Percentiles rank a stretch among this genome's conserved stretches.
These are phyloP conservation scores for Phytophthora ohioensis DNA, from an alignment of 352 stramenopile genomes.

Conservation along the genomic window DNA sequence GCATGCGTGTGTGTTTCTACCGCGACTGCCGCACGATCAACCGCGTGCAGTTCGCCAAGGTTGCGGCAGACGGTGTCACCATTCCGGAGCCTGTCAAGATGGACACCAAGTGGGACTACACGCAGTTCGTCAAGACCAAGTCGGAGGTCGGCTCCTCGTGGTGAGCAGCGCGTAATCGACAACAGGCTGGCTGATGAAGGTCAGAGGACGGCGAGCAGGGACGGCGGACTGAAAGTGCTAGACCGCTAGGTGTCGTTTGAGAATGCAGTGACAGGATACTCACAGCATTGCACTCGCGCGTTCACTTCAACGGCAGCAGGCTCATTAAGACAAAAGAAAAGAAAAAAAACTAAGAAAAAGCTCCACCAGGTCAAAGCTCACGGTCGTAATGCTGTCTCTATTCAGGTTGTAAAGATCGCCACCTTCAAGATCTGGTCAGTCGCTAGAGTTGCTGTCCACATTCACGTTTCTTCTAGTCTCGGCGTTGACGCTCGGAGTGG, in stretches of 20 bases:
- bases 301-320: conserved; percentile 21
- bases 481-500: conserved; percentile 53
- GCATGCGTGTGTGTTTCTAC: conserved; percentile 98
- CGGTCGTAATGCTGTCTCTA: conserved; percentile 15
- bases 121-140: conserved; percentile 89
- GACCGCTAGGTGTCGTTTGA: not conserved
- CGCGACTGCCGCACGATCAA: conserved; percentile 98
- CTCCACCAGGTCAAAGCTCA: not conserved
- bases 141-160: conserved; percentile 91
- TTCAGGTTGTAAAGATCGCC: conserved; percentile 5
- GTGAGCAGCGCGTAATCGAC: conserved; percentile 51
- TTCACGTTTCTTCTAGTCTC: conserved; percentile 32
- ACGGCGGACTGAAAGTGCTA: conserved; percentile 2
- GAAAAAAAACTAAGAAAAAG: conserved; percentile 28
- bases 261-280: conserved; percentile 8
- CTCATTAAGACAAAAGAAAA: conserved; percentile 21
- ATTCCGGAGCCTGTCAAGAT: conserved; percentile 96
- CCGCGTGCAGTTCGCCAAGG: conserved; percentile 97
- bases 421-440: not conserved
- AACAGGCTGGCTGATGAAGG: conserved; percentile 8
- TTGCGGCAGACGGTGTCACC: conserved; percentile 84
- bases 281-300: not conserved
- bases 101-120: conserved; percentile 95
- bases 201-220: not conserved
- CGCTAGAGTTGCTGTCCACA: not conserved